Evolutionary conservation across 257 asterid genomes (phyloP).

Genomic region (Solanum gracilifrons): DNA sequence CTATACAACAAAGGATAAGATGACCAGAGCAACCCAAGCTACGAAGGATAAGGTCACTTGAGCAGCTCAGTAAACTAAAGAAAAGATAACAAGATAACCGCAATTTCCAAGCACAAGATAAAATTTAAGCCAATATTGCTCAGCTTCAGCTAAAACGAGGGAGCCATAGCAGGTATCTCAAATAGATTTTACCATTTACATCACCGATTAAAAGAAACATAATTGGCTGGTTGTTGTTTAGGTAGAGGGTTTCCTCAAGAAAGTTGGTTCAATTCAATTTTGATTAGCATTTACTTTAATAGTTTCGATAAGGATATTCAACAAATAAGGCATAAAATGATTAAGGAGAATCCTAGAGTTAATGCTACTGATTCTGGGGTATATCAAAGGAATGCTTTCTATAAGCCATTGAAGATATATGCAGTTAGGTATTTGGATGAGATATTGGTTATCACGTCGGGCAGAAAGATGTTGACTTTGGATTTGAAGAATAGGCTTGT

Average conservation of each 20-base stretch:
- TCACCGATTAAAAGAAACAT: background rate
- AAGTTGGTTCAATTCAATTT: constrained; percentile 59
- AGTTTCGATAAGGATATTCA: constrained; percentile 62
- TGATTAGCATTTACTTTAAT: constrained; percentile 55
- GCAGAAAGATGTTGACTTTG: constrained; percentile 53
- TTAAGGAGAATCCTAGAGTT: constrained; percentile 34
- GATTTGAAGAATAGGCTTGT: constrained; percentile 49
- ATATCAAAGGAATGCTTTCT: constrained; percentile 20
- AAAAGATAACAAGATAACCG: too few species aligned
- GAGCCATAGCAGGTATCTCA: too few species aligned
- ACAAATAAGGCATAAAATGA: constrained; percentile 35
- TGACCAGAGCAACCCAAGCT: too few species aligned
- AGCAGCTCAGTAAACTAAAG: too few species aligned
- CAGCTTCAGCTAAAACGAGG: too few species aligned
- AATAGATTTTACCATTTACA: too few species aligned
- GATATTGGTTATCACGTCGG: constrained; percentile 61
- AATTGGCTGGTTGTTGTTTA: constrained; percentile 39
- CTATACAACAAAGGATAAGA: too few species aligned
- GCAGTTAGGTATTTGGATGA: constrained; percentile 79
- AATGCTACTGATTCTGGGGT: constrained; percentile 18
- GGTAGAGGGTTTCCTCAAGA: constrained; percentile 88
- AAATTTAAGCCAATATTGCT: too few species aligned
- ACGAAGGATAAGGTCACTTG: too few species aligned
- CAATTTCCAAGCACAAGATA: too few species aligned
- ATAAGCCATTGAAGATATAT: constrained; percentile 65